phyloP scores from a whole-genome alignment of 306 rosid genomes.

The Morella rubra region DNA sequence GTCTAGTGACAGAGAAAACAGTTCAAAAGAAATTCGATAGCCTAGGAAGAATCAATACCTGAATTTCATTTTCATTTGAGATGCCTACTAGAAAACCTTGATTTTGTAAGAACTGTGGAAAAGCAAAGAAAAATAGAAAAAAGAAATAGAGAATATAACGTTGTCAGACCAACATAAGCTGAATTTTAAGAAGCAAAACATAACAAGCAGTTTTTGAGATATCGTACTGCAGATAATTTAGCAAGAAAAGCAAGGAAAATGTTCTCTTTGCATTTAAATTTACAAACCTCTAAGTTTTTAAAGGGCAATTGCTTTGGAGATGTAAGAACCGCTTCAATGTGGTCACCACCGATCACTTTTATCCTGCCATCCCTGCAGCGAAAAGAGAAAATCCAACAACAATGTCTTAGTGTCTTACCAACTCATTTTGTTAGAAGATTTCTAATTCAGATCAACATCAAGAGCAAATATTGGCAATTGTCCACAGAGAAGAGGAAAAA shows the following conservation, averaged over 20 bases:
- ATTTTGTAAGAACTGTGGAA: slow-evolving; percentile 75
- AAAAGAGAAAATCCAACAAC: slow-evolving; percentile 16
- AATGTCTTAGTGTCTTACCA: neutral
- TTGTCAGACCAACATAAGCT: neutral
- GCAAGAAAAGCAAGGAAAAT: no score
- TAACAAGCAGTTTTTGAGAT: neutral
- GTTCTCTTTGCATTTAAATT: slow-evolving; percentile 8
- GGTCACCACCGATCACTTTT: slow-evolving; percentile 80
- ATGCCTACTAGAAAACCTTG: slow-evolving; percentile 81
- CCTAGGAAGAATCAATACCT: slow-evolving; percentile 43
- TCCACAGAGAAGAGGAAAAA: no score
- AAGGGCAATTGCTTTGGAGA: slow-evolving; percentile 59
- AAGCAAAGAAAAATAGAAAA: slow-evolving; percentile 4
- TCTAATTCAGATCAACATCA: neutral
- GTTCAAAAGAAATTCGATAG: slow-evolving; percentile 16
- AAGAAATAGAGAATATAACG: slow-evolving; percentile 3
- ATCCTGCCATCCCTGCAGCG: slow-evolving; percentile 85
- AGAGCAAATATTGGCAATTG: neutral
- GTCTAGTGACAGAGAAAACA: slow-evolving; percentile 14
- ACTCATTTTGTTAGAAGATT: neutral
- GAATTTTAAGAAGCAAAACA: neutral
- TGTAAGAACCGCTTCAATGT: slow-evolving; percentile 69
- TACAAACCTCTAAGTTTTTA: slow-evolving; percentile 74
- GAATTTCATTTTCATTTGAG: slow-evolving; percentile 74
- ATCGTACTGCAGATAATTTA: neutral